phyloP scores from a whole-genome alignment of 257 asterid species.

The Solanum chaucha region DNA sequence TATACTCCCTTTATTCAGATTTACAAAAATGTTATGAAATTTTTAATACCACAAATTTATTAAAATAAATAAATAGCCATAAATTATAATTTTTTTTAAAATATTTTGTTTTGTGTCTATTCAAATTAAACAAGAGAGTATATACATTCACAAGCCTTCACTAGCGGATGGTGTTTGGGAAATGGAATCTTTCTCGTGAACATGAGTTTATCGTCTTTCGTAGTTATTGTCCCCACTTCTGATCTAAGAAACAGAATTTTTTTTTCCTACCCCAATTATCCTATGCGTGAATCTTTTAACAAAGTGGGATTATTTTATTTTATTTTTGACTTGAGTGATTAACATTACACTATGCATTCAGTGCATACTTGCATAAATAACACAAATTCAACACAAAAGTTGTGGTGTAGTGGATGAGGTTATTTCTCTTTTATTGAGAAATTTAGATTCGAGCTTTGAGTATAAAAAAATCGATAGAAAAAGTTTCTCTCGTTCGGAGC shows the following conservation, averaged over 20 bases:
- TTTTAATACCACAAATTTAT: too few relatives aligned
- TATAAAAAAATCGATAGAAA: too few relatives aligned
- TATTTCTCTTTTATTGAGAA: not conserved
- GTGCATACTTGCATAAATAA: not conserved
- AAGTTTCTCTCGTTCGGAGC: not conserved
- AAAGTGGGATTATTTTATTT: not conserved
- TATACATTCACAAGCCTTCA: not conserved
- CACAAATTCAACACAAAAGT: too few relatives aligned
- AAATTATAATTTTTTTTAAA: too few relatives aligned
- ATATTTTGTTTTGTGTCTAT: not conserved
- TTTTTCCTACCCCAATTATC: not conserved
- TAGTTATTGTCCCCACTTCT: not conserved
- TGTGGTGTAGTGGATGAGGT: too few relatives aligned
- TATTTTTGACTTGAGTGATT: not conserved
- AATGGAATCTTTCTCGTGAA: not conserved
- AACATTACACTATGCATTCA: not conserved
- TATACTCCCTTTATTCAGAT: not conserved
- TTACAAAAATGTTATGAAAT: not conserved
- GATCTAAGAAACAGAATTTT: not conserved
- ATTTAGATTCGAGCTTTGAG: too few relatives aligned
- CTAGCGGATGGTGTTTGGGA: not conserved
- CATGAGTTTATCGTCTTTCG: not conserved
- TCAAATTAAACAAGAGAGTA: not conserved
- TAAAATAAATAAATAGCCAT: not conserved
- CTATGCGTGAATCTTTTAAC: not conserved